A percentile compares a stretch with the other conserved stretches of the same genome.
These are phyloP conservation scores for Megacollybia platyphylla DNA, from an alignment of 1,284 basidiomycete species.

Conservation along the genomic window DNA sequence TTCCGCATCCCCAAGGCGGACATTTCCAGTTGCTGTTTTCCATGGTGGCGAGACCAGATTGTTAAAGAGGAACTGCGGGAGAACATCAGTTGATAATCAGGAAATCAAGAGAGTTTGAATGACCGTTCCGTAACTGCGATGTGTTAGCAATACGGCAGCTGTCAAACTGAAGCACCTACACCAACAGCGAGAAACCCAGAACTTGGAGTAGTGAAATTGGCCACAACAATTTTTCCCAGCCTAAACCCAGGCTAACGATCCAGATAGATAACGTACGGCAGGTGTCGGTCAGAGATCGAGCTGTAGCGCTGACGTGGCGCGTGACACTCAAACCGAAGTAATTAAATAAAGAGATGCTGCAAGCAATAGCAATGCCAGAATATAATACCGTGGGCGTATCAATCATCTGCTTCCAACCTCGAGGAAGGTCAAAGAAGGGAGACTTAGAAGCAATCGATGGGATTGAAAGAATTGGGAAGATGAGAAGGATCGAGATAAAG, in stretches of 20 bases:
- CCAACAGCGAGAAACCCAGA: conserved; percentile 80
- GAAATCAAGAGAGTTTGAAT: conserved; percentile 10
- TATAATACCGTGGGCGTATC: conserved; percentile 68
- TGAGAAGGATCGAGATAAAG: conserved; percentile 59
- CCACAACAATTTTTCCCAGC: conserved; percentile 86
- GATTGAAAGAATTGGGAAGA: conserved; percentile 63
- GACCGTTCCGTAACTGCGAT: conserved; percentile 45
- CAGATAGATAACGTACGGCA: conserved; percentile 92
- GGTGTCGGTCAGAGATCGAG: conserved; percentile 86
- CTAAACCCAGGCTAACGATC: conserved; percentile 75
- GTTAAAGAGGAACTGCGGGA: conserved; percentile 64
- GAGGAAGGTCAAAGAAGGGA: conserved; percentile 84
- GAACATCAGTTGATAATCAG: conserved; percentile 3
- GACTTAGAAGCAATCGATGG: conserved; percentile 40
- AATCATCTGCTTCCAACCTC: conserved; percentile 86
- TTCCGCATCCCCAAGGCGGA: conserved; percentile 15
- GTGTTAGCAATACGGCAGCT: conserved; percentile 3
- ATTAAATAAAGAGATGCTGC: conserved; percentile 90
- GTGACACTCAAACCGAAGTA: conserved; percentile 93
- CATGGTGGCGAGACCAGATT: conserved; percentile 50
- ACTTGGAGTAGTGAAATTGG: conserved; percentile 83
- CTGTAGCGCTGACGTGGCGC: conserved; percentile 79
- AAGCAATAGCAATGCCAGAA: conserved; percentile 68
- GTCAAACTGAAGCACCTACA: conserved; percentile 39
- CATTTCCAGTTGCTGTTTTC: conserved; percentile 27